phyloP scores from a whole-genome alignment of 139 green algal species.

The Coccomyxa sp. region DNA sequence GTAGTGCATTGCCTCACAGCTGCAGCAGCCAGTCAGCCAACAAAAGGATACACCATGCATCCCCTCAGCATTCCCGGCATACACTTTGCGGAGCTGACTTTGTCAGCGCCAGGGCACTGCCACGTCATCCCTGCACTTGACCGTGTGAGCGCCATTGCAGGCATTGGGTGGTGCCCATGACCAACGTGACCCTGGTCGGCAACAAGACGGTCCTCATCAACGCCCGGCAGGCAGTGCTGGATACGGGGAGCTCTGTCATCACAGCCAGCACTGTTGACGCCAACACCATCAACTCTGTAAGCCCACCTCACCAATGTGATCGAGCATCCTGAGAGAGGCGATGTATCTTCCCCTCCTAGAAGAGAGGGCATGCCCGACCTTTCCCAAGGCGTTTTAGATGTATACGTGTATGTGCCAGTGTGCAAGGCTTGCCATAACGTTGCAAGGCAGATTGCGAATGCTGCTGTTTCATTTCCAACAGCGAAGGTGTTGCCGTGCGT shows the following conservation, averaged over 20 bases:
- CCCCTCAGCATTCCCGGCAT: background rate
- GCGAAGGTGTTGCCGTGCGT: too few species aligned
- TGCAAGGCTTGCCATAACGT: too few species aligned
- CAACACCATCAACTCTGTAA: background rate
- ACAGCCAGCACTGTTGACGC: background rate
- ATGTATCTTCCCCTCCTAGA: too few species aligned
- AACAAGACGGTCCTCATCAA: background rate
- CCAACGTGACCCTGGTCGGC: background rate
- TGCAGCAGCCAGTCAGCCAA: background rate
- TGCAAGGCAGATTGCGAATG: too few species aligned
- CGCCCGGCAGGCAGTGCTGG: background rate
- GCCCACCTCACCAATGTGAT: background rate
- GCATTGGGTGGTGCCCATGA: background rate
- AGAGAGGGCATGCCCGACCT: too few species aligned
- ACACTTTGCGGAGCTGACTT: background rate
- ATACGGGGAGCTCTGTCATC: constrained; percentile 1
- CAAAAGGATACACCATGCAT: background rate
- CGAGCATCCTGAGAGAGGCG: background rate
- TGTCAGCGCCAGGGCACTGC: background rate
- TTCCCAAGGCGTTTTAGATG: too few species aligned
- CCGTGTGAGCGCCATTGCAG: too few species aligned
- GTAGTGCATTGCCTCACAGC: background rate
- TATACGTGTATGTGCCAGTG: too few species aligned
- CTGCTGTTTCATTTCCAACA: too few species aligned
- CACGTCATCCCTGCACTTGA: background rate